Evolutionary conservation across 495 filamentous ascomycete species (phyloP).

Genomic region (Jackrogersella multiformis): DNA sequence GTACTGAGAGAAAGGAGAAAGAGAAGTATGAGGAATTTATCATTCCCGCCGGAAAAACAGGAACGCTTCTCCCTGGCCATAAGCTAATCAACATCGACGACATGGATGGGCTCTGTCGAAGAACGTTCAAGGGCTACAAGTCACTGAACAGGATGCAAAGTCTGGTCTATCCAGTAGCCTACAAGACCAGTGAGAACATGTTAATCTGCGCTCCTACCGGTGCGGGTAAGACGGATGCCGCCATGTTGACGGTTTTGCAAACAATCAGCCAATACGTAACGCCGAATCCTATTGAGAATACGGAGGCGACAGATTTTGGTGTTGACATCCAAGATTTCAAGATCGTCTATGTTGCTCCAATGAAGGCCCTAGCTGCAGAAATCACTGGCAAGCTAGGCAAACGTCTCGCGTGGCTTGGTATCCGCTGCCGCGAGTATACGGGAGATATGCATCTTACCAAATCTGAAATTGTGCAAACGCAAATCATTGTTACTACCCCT

Average conservation of each 20-base stretch:
- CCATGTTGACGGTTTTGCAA: slow-evolving; percentile 95
- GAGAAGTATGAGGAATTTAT: slow-evolving; percentile 86
- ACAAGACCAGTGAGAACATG: slow-evolving; percentile 97
- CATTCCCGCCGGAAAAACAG: slow-evolving; percentile 85
- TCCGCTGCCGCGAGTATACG: slow-evolving; percentile 89
- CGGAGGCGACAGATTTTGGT: slow-evolving; percentile 75
- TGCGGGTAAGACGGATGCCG: slow-evolving; percentile 98
- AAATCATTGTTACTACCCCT: slow-evolving; percentile 98
- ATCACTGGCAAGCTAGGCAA: slow-evolving; percentile 95
- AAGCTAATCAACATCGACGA: slow-evolving; percentile 80
- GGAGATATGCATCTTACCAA: slow-evolving; percentile 99
- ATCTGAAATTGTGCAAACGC: slow-evolving; percentile 91
- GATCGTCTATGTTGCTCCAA: slow-evolving; percentile 95
- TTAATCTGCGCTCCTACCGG: slow-evolving; percentile 97
- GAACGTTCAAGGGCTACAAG: slow-evolving; percentile 96
- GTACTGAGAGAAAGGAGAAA: slow-evolving; percentile 63
- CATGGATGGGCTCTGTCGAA: slow-evolving; percentile 87
- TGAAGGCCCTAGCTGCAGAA: slow-evolving; percentile 98
- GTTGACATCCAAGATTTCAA: slow-evolving; percentile 92
- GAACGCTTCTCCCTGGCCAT: slow-evolving; percentile 71
- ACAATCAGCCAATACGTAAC: slow-evolving; percentile 83
- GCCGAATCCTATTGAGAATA: slow-evolving; percentile 80
- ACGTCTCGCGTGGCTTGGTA: slow-evolving; percentile 90
- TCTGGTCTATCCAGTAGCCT: slow-evolving; percentile 92
- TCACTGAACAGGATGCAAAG: slow-evolving; percentile 97